Percentiles rank a stretch among this genome's conserved stretches.
Evolutionary conservation across 139 green algal genomes (phyloP).

Genomic region (Edaphochlamys debaryana): DNA sequence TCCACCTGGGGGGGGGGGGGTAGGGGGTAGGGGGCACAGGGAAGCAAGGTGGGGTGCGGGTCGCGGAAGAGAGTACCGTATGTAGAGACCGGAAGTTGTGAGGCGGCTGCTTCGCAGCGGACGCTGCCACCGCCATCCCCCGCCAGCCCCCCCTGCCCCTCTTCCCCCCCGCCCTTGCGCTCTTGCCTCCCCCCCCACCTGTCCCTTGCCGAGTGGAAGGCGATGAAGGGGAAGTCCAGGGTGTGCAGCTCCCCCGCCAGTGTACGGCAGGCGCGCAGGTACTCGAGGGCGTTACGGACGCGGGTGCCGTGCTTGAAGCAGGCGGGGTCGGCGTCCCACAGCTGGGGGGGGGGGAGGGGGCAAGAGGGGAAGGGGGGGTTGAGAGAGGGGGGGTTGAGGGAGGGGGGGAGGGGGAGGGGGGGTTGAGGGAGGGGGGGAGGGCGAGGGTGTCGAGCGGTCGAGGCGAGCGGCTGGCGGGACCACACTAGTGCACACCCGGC

Average conservation of each 20-base stretch:
- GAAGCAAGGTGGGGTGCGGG: no score
- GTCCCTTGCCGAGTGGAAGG: conserved; percentile 14
- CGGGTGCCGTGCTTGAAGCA: conserved; percentile 33
- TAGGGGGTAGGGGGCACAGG: not conserved
- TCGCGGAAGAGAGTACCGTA: no score
- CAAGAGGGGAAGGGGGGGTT: not conserved
- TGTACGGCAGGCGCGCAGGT: conserved; percentile 39
- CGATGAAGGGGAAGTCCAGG: conserved; percentile 35
- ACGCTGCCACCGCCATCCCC: no score
- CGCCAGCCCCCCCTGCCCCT: no score
- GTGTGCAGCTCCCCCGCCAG: conserved; percentile 10
- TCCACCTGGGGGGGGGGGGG: conserved; percentile 18
- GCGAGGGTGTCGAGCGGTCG: no score
- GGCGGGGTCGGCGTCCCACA: conserved; percentile 39
- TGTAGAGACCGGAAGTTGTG: no score
- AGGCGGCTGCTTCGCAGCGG: no score
- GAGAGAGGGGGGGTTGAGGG: no score
- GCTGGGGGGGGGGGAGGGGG: not conserved
- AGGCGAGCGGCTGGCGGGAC: no score
- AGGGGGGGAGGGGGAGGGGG: no score
- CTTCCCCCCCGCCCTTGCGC: not conserved
- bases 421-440: no score
- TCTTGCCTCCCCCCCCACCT: not conserved
- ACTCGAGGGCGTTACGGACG: conserved; percentile 48
- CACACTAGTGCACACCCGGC: no score